Conservation (phyloP, 2,329 filamentous ascomycete species). For the Zelopaecilomyces penicillatus region DNA sequence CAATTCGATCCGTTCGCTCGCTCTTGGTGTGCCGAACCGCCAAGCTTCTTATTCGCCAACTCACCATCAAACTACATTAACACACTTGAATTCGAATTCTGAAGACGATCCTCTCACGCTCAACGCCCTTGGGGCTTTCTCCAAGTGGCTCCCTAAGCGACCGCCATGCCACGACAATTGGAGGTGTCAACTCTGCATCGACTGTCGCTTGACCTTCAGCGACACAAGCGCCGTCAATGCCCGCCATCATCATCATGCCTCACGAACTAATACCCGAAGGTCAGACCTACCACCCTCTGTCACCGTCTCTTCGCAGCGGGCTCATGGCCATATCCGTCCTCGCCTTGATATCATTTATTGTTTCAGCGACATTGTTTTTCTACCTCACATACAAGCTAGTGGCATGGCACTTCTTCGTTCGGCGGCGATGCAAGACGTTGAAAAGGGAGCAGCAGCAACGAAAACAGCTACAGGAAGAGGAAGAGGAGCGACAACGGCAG, state of each 20-base stretch:
- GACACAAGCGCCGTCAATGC: background rate
- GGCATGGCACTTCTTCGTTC: constrained; percentile 19
- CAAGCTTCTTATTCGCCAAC: no score
- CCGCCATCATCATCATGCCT: background rate
- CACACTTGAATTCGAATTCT: no score
- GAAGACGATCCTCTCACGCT: no score
- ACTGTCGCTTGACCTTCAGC: background rate
- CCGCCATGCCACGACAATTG: constrained; percentile 5
- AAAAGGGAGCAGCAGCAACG: background rate
- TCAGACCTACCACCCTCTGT: constrained; percentile 18
- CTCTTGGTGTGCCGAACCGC: no score
- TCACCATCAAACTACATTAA: no score
- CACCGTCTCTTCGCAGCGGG: constrained; percentile 15
- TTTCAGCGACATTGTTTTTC: constrained; percentile 19
- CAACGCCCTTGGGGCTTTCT: no score
- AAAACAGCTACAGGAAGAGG: background rate
- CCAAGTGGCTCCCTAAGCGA: background rate
- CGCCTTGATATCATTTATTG: constrained; percentile 23
- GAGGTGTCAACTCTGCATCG: background rate
- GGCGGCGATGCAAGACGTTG: background rate
- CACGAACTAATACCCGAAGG: constrained; percentile 2
- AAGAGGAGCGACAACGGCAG: constrained; percentile 5
- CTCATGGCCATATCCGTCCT: constrained; percentile 22
- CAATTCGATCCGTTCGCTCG: no score
- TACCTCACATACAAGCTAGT: constrained; percentile 24